Conservation (phyloP, 1,139 yeast genomes). For the Pichia sp. region DNA sequence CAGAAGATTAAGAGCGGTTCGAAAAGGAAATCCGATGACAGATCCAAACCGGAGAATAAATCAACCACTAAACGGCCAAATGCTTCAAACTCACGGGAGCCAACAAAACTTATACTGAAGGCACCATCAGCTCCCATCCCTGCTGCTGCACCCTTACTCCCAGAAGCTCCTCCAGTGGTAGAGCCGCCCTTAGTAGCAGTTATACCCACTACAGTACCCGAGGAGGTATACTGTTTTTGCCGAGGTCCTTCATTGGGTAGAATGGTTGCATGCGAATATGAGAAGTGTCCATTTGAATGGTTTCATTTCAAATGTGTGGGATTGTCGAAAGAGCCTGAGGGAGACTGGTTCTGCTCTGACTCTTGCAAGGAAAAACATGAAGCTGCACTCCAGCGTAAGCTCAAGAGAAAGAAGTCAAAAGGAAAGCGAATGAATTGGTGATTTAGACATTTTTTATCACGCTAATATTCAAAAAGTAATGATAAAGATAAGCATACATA, state of each 20-base stretch:
- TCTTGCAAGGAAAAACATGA: conserved; percentile 17
- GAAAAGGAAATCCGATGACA: too few species aligned
- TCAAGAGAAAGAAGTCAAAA: too few species aligned
- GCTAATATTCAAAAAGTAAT: too few species aligned
- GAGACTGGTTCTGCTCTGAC: conserved; percentile 65
- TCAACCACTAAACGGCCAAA: too few species aligned
- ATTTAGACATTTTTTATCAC: too few species aligned
- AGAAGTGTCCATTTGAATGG: conserved; percentile 62
- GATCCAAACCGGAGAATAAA: too few species aligned
- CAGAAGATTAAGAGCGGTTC: too few species aligned
- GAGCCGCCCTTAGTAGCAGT: too few species aligned
- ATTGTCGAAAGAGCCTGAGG: conserved; percentile 58
- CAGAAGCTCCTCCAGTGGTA: background rate
- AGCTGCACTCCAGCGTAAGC: background rate
- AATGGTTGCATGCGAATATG: conserved; percentile 77
- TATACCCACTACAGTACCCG: background rate
- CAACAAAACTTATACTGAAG: too few species aligned
- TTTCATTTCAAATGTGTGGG: conserved; percentile 76
- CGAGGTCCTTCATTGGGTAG: conserved; percentile 64
- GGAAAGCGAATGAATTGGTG: too few species aligned
- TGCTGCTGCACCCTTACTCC: background rate
- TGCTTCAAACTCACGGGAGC: too few species aligned
- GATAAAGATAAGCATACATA: too few species aligned
- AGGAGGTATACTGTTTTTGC: conserved; percentile 50
- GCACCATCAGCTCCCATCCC: background rate